Conservation (phyloP, 768 basidiomycete species). For the Chalciporus piperatus region DNA sequence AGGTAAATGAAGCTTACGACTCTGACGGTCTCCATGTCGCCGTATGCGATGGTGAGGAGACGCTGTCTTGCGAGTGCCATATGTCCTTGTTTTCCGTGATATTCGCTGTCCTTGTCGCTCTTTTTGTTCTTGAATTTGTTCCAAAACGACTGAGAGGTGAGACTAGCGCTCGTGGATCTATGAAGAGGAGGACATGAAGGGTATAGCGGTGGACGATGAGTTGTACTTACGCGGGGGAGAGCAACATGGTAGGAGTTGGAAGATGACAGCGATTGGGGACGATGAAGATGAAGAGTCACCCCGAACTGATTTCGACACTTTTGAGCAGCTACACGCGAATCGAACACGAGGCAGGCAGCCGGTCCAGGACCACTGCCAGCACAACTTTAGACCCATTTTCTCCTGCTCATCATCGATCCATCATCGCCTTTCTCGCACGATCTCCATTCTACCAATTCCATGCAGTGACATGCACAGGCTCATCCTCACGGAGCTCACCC, state of each 20-base stretch:
- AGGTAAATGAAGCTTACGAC: constrained; percentile 40
- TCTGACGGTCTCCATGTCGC: constrained; percentile 83
- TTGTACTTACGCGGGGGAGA: constrained; percentile 69
- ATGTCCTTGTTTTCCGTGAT: constrained; percentile 49
- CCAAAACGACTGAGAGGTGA: constrained; percentile 47
- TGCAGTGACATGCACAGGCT: neutral
- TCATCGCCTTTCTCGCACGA: neutral
- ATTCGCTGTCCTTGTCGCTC: constrained; percentile 59
- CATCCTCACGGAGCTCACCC: neutral
- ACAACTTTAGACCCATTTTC: neutral
- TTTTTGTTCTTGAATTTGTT: constrained; percentile 69
- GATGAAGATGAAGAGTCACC: constrained; percentile 25
- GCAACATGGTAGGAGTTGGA: constrained; percentile 53
- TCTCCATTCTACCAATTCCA: neutral
- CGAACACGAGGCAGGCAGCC: constrained; percentile 54
- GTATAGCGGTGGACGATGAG: constrained; percentile 22
- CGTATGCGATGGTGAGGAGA: constrained; percentile 77
- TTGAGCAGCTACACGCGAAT: constrained; percentile 39
- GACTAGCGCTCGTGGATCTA: constrained; percentile 69
- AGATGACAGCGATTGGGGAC: constrained; percentile 22
- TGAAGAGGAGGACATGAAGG: constrained; percentile 30
- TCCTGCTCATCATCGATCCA: neutral
- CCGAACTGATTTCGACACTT: constrained; percentile 15
- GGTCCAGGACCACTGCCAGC: neutral
- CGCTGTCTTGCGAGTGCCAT: constrained; percentile 75